Evolutionary conservation across 768 basidiomycete genomes (phyloP).

Genomic region (Rhizopogon vinicolor): DNA sequence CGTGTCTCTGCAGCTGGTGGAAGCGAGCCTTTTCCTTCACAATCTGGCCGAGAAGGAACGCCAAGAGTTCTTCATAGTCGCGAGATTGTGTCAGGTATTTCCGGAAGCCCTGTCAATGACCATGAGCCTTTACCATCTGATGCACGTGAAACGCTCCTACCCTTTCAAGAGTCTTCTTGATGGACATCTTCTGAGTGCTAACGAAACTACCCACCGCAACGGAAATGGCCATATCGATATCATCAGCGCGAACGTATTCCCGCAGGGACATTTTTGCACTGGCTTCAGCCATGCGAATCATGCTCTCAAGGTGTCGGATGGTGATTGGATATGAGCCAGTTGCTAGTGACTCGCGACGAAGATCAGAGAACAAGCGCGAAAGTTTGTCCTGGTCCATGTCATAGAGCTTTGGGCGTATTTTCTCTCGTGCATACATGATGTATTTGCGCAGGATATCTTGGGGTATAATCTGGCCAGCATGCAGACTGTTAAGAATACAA

Average conservation of each 20-base stretch:
- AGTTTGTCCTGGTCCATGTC: conserved; percentile 97
- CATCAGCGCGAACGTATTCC: conserved; percentile 93
- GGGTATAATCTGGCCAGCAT: conserved; percentile 72
- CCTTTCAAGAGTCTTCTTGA: conserved; percentile 96
- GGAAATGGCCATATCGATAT: conserved; percentile 95
- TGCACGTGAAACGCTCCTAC: conserved; percentile 33
- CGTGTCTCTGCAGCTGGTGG: conserved; percentile 70
- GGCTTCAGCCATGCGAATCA: conserved; percentile 99
- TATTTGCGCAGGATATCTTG: conserved; percentile 96
- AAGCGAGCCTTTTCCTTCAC: conserved; percentile 90
- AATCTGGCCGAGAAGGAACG: conserved; percentile 90
- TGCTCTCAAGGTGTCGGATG: conserved; percentile 95
- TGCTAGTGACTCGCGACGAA: conserved; percentile 92
- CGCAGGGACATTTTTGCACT: conserved; percentile 97
- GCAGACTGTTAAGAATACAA: conserved; percentile 7
- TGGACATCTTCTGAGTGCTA: conserved; percentile 94
- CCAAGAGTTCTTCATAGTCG: conserved; percentile 92
- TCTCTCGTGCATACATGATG: conserved; percentile 98
- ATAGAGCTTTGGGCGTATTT: conserved; percentile 87
- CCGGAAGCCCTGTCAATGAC: conserved; percentile 71
- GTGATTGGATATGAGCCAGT: conserved; percentile 99
- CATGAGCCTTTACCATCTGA: conserved; percentile 9
- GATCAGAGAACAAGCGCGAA: conserved; percentile 87
- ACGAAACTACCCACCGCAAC: conserved; percentile 95
- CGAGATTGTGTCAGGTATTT: conserved; percentile 95